These are phyloP conservation scores for Pigoraptor vietnamica DNA, from an alignment of 78 protist genomes.

Conservation along the genomic window DNA sequence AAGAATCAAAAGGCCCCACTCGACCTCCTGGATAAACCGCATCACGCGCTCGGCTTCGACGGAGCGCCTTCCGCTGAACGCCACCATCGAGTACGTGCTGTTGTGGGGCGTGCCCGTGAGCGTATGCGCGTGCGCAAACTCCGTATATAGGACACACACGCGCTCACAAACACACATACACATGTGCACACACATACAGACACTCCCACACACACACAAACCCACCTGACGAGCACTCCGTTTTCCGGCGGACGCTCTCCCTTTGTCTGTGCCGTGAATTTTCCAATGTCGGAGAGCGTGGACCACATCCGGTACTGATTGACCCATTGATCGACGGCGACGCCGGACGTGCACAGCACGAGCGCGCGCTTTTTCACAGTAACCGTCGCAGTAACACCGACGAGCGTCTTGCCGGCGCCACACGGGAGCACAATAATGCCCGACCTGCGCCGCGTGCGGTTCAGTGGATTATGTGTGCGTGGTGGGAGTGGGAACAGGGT, in stretches of 20 bases:
- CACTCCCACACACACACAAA: no score
- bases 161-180: no score
- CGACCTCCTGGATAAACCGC: constrained; percentile 25
- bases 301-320: constrained; percentile 83
- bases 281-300: constrained; percentile 30
- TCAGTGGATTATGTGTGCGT: no score
- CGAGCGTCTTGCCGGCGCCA: constrained; percentile 99
- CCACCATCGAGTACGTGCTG: constrained; percentile 95
- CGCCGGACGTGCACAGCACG: constrained; percentile 80
- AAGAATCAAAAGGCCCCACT: constrained; percentile 95
- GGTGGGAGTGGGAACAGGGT: no score
- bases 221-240: constrained; percentile 72
- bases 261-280: constrained; percentile 75
- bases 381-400: constrained; percentile 89
- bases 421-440: constrained; percentile 99
- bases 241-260: constrained; percentile 23
- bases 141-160: no score
- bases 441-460: no score
- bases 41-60: constrained; percentile 69
- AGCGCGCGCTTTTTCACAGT: constrained; percentile 77
- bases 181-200: no score
- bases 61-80: constrained; percentile 61
- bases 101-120: no score
- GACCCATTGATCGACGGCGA: constrained; percentile 94
- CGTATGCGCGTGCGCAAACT: no score